Base-by-base conservation (phyloP, 2,329 filamentous ascomycete species). In the Botrytis byssoidea region DNA sequence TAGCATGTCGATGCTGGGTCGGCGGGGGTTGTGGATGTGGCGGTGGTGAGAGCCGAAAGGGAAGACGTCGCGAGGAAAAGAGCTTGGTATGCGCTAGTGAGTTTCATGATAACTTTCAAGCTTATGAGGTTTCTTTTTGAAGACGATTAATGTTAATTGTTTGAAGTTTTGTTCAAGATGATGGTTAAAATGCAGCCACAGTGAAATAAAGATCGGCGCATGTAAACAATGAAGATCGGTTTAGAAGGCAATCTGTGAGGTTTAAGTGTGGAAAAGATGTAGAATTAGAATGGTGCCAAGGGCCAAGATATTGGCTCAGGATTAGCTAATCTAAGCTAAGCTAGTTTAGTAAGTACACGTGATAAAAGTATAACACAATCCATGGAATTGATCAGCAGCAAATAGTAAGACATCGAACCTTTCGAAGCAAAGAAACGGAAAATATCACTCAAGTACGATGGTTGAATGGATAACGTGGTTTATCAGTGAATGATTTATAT, bases 1-100 rank as follows among this genome's bases (percentile, higher is more conserved):
- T 77, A 77, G 37, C 75, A 77, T n/a, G 51, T 42, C 10, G 72
- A 42, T 44, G 71, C 72, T 44, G 10, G 59, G 29, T 74, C 70
- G 44, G 25, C 20, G 18, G 18, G 8, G 35, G 4, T 2, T 37
- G 32, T 51, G 22, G 35, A 9, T 35, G 46, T n/a, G 32, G 22
- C 37, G 32, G 22, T 18, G 22, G 44, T 35, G 29, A n/a, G 12
- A 46, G 32, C 32, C 14, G n/a, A 7, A 12, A 67, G 20, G 20
- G 29, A 48, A 18, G 32, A 51, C 25, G 22, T 35, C 2, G 44
- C 64, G 20, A 48, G 42, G 16, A 40, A 35, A 16, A 67, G 32
- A 25, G 32, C 25, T 40, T n/a, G 46, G 29, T 46, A 40, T 12
- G n/a, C 9, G 25, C 2, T 40, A 32, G 8, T 40, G 32, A 55